Conservation (phyloP, 1,284 basidiomycete species). For the Microbotryum intermedium region DNA sequence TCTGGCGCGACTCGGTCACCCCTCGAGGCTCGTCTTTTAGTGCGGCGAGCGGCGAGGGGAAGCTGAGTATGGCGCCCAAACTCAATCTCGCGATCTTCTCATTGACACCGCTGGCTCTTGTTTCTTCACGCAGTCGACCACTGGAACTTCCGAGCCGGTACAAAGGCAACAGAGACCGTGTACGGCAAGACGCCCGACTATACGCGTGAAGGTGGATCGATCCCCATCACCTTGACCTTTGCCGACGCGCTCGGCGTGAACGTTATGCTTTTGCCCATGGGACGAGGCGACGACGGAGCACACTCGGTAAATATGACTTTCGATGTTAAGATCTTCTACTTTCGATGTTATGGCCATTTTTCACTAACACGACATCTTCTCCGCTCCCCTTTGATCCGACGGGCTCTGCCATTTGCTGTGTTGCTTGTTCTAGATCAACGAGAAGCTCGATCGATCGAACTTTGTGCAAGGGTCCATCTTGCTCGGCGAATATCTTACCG, state of each 20-base stretch:
- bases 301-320: constrained; percentile 54
- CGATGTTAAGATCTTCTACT: too few relatives aligned
- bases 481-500: constrained; percentile 42
- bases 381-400: too few relatives aligned
- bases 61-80: too few relatives aligned
- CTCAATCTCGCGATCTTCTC: too few relatives aligned
- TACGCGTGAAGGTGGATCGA: constrained; percentile 90
- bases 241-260: constrained; percentile 67
- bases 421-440: constrained; percentile 56
- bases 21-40: neutral
- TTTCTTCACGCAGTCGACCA: constrained; percentile 58
- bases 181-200: constrained; percentile 78
- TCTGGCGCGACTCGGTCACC: neutral
- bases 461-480: constrained; percentile 65
- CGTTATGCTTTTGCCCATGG: constrained; percentile 51
- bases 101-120: neutral
- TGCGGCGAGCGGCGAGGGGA: too few relatives aligned
- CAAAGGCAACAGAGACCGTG: constrained; percentile 68
- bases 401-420: too few relatives aligned
- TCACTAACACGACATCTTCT: too few relatives aligned
- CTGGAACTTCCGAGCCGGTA: constrained; percentile 92
- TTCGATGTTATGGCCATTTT: too few relatives aligned
- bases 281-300: constrained; percentile 84
- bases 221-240: constrained; percentile 93
- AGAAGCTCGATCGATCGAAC: constrained; percentile 89